phyloP scores from a whole-genome alignment of 345 rosid genomes.

The Streptanthus diversifolius region DNA sequence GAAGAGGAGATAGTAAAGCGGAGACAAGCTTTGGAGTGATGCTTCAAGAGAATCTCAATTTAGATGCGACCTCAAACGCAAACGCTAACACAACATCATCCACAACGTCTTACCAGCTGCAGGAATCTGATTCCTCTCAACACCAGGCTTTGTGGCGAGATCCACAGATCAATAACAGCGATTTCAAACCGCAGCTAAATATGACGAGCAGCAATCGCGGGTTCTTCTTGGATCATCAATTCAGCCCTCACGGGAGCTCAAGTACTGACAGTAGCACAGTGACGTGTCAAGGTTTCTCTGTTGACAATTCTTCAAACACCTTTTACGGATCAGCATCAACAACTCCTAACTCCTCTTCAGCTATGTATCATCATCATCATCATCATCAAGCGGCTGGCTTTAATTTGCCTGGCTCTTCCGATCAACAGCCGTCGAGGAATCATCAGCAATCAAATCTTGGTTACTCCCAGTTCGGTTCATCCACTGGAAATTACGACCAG shows the following conservation, averaged over 20 bases:
- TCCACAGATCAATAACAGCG: conserved; percentile 38
- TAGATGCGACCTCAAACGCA: conserved; percentile 44
- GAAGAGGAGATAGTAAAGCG: conserved; percentile 58
- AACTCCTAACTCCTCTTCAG: conserved; percentile 49
- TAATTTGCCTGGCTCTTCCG: conserved; percentile 29
- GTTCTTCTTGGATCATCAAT: conserved; percentile 58
- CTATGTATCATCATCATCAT: conserved; percentile 19
- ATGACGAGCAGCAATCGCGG: conserved; percentile 34
- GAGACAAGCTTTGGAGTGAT: conserved; percentile 63
- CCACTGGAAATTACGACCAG: conserved; percentile 25
- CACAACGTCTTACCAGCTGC: conserved; percentile 36
- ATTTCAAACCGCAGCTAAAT: conserved; percentile 33
- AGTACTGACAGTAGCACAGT: conserved; percentile 57
- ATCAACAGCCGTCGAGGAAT: conserved; percentile 41
- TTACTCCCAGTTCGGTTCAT: conserved; percentile 25
- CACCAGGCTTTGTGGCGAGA: conserved; percentile 47
- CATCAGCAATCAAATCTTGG: conserved; percentile 25
- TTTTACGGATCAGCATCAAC: conserved; percentile 46
- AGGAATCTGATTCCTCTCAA: conserved; percentile 37
- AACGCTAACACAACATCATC: conserved; percentile 32
- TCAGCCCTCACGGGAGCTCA: conserved; percentile 65
- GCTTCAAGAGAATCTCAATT: conserved; percentile 66
- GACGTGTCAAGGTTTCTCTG: conserved; percentile 51
- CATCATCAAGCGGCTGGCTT: conserved; percentile 15
- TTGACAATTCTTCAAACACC: conserved; percentile 44